Conservation (phyloP, 2,329 filamentous ascomycete species). For the Botryotinia narcissicola region DNA sequence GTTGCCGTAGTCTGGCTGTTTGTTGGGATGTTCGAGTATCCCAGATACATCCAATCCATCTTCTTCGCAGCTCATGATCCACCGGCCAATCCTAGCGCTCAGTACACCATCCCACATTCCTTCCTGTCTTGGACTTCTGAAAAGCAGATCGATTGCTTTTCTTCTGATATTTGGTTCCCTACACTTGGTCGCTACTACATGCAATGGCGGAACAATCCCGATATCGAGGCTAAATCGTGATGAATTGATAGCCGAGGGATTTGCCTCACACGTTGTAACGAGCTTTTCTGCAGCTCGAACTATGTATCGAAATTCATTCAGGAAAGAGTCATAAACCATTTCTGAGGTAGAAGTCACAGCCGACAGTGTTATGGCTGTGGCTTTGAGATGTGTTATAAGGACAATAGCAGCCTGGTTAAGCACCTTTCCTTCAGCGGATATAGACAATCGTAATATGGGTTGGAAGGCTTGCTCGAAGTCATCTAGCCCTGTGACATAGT, state of each 20-base stretch:
- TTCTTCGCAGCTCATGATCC: slow-evolving; percentile 34
- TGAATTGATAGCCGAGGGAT: slow-evolving; percentile 33
- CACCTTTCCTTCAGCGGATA: slow-evolving; percentile 27
- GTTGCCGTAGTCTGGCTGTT: not conserved
- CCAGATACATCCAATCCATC: slow-evolving; percentile 28
- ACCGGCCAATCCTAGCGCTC: slow-evolving; percentile 31
- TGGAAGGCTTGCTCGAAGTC: slow-evolving; percentile 32
- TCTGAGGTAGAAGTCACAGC: slow-evolving; percentile 28
- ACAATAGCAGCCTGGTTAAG: slow-evolving; percentile 30
- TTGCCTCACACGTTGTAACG: slow-evolving; percentile 19
- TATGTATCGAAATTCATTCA: slow-evolving; percentile 32
- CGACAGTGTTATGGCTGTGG: slow-evolving; percentile 28
- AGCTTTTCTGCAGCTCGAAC: slow-evolving; percentile 27
- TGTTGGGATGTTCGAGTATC: not conserved
- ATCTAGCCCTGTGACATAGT: slow-evolving; percentile 25
- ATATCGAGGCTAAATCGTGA: slow-evolving; percentile 60
- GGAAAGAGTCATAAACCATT: slow-evolving; percentile 33
- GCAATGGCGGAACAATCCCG: slow-evolving; percentile 63
- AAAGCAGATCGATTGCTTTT: slow-evolving; percentile 60
- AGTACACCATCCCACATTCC: slow-evolving; percentile 61
- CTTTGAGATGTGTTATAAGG: slow-evolving; percentile 22
- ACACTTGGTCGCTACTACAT: slow-evolving; percentile 65
- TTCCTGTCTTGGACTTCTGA: slow-evolving; percentile 58
- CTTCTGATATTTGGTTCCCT: slow-evolving; percentile 55
- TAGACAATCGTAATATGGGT: slow-evolving; percentile 31